Base-by-base conservation (phyloP, 805 yeast genomes). In the Starmerella potacharoeniae region DNA sequence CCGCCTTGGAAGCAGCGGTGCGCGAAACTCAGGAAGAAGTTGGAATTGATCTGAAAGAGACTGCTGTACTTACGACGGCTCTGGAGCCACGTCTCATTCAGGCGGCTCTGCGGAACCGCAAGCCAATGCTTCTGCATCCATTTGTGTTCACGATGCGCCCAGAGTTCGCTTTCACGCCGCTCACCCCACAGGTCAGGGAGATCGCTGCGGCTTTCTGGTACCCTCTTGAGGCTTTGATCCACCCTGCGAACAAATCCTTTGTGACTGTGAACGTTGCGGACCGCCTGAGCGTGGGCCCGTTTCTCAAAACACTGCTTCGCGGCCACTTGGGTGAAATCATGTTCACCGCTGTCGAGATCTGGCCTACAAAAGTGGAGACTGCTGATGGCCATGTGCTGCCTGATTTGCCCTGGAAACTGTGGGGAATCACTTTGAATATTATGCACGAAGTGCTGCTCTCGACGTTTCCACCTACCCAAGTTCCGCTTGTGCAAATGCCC, bases 21-120 rank as follows among this genome's bases (percentile, higher is more conserved):
- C 65, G 75, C 5, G 75, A 71, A 52, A 61, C 74, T 1, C 31
- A 11, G 6, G 75, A 71, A 56, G 75, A 71, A 52, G 72, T 71
- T 17, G 75, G 75, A 7, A 51, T 71, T 4, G 73, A 70, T 55
- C 62, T 71, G 9, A 49, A 36, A 2, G 37, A 45, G 6, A 57
- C 62, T 36, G 71, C 66, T 7, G 37, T 57, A 28, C 64, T 56
- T 51, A 65, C 68, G 16, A 73, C 73, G 6, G 62, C 70, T 5
- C 56, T 71, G 31, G 68, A 68, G 51, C 73, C 70, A 41, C 61
- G 72, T 17, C 63, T 58, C 8, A 65, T 70, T 30, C 65, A 66
- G 34, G 62, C 67, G 5, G 58, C 66, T 11, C 67, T 71, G 71
- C 70, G 71, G 7, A 56, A 68, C 5, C 55, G 56, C 10, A 52